Evolutionary conservation across 192 early-diverging fungal genomes (phyloP).

Genomic region (Backusella liffmaniae): DNA sequence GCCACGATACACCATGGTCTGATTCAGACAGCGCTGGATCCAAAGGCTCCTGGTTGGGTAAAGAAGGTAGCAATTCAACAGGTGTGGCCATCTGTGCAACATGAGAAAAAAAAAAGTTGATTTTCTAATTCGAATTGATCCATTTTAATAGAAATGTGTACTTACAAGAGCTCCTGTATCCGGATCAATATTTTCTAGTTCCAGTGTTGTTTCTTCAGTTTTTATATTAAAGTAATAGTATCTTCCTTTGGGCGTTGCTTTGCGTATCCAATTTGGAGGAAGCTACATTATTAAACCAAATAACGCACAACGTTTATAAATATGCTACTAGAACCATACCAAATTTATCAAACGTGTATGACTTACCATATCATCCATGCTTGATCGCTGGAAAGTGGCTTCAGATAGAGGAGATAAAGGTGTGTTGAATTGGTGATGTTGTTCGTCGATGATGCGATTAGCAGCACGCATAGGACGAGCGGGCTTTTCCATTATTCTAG

Average conservation of each 20-base stretch:
- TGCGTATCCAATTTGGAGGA: conserved; percentile 60
- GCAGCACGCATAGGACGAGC: not conserved
- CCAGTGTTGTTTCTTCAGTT: conserved; percentile 59
- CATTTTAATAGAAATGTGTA: not conserved
- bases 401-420: not conserved
- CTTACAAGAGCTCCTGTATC: conserved; percentile 51
- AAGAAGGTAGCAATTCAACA: not conserved
- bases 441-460: not conserved
- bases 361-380: not conserved
- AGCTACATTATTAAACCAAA: not conserved
- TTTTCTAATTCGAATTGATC: no score
- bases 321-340: not conserved
- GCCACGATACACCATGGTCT: conserved; percentile 36
- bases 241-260: conserved; percentile 46
- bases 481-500: not conserved
- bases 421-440: not conserved
- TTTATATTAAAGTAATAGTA: conserved; percentile 59
- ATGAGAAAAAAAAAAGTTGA: not conserved
- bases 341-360: not conserved
- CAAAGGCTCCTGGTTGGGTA: not conserved
- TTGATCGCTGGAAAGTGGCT: not conserved
- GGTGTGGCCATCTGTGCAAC: conserved; percentile 2
- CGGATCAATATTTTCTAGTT: conserved; percentile 50
- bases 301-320: not conserved
- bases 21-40: not conserved